phyloP scores from a whole-genome alignment of 768 basidiomycete species.

The Leccinum barrowsii region DNA sequence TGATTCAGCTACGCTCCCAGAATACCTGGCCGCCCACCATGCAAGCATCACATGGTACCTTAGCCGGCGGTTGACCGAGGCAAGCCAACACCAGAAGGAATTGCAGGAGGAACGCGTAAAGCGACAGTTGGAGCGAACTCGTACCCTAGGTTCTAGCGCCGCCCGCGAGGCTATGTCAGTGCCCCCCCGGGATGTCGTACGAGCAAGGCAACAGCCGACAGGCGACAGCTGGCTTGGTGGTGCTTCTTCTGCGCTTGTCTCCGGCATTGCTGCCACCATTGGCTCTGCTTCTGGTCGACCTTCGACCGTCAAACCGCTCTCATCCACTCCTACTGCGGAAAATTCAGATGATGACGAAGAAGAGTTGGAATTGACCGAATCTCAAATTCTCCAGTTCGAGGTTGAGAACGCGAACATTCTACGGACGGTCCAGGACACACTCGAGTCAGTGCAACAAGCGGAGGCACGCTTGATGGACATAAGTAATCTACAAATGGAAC shows the following conservation, averaged over 20 bases:
- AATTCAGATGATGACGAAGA: slow-evolving; percentile 67
- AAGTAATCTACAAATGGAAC: slow-evolving; percentile 86
- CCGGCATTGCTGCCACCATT: slow-evolving; percentile 57
- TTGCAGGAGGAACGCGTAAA: slow-evolving; percentile 94
- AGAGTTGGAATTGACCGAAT: slow-evolving; percentile 76
- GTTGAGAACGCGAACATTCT: slow-evolving; percentile 86
- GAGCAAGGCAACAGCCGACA: slow-evolving; percentile 15
- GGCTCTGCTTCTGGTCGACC: slow-evolving; percentile 41
- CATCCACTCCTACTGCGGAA: slow-evolving; percentile 34
- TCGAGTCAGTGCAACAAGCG: slow-evolving; percentile 88
- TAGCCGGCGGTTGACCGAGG: slow-evolving; percentile 72
- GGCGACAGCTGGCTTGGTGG: slow-evolving; percentile 60
- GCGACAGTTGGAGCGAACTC: slow-evolving; percentile 80
- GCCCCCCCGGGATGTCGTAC: slow-evolving; percentile 29
- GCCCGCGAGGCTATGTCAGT: slow-evolving; percentile 57
- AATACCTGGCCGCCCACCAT: slow-evolving; percentile 84
- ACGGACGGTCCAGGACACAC: slow-evolving; percentile 76
- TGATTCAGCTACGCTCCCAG: slow-evolving; percentile 47
- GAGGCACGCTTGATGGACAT: slow-evolving; percentile 92
- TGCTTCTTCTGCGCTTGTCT: slow-evolving; percentile 51
- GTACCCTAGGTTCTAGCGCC: slow-evolving; percentile 79
- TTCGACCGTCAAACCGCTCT: slow-evolving; percentile 25
- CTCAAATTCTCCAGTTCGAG: slow-evolving; percentile 92
- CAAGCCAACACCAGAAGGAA: slow-evolving; percentile 75
- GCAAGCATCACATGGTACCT: slow-evolving; percentile 92